Percentiles rank a stretch among this genome's conserved stretches.
These are phyloP conservation scores for Lentinula guzmanii DNA, from an alignment of 768 basidiomycete genomes.

Conservation along the genomic window DNA sequence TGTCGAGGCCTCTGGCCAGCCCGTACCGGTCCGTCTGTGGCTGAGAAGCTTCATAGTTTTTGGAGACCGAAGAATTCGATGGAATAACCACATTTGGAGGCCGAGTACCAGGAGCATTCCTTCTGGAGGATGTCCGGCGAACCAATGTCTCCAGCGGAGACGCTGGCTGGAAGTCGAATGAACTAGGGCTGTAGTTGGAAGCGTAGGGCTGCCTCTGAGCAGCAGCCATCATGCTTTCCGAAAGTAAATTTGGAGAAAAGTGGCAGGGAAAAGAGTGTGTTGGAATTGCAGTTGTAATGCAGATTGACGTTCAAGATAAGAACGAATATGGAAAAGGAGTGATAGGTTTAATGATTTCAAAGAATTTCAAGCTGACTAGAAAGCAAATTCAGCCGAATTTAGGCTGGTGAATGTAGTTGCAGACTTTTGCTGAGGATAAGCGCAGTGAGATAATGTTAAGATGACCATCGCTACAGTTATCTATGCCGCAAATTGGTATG, in stretches of 20 bases:
- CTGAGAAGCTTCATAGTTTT: background rate
- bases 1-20: background rate
- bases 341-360: background rate
- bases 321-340: background rate
- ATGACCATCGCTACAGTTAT: background rate
- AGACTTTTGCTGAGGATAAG: background rate
- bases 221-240: conserved; percentile 16
- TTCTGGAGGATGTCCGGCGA: conserved; percentile 34
- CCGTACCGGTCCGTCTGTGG: background rate
- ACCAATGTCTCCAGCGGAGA: conserved; percentile 47
- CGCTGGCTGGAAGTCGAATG: conserved; percentile 20
- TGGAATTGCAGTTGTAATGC: background rate
- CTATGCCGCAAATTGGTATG: background rate
- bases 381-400: background rate
- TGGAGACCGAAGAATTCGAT: background rate
- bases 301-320: background rate
- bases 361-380: background rate
- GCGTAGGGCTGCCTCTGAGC: background rate
- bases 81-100: background rate
- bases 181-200: background rate
- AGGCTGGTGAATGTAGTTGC: background rate
- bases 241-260: background rate
- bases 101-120: background rate
- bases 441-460: background rate
- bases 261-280: background rate